phyloP scores from a whole-genome alignment of 371 early-diverging fungal genomes.

The Coemansia sp. region DNA sequence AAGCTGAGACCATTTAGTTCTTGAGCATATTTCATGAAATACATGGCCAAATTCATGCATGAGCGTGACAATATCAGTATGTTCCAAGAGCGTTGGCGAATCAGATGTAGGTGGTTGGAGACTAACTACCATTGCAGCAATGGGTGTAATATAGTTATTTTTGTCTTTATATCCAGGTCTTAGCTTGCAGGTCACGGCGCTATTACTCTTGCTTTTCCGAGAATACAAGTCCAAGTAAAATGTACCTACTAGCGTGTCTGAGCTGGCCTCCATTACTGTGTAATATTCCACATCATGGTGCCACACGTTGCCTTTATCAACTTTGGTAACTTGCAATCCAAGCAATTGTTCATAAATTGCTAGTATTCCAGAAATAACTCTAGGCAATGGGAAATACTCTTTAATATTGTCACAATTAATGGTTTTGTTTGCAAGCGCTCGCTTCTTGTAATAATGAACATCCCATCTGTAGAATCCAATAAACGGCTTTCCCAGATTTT shows the following conservation, averaged over 20 bases:
- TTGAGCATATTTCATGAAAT: conserved; percentile 59
- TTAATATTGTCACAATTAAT: conserved; percentile 67
- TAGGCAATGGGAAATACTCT: conserved; percentile 68
- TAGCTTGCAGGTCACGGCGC: not conserved
- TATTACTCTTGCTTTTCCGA: conserved; percentile 60
- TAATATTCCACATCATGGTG: conserved; percentile 40
- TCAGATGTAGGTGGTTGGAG: not conserved
- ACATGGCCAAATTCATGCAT: conserved; percentile 83
- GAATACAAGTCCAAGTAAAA: conserved; percentile 74
- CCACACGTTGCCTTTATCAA: conserved; percentile 52
- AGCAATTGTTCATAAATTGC: conserved; percentile 64
- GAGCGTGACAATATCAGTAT: conserved; percentile 73
- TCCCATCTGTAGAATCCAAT: conserved; percentile 65
- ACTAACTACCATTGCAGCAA: not conserved
- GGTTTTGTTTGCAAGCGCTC: conserved; percentile 62
- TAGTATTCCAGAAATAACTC: conserved; percentile 62
- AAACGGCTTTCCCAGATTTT: not conserved
- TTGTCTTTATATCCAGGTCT: not conserved
- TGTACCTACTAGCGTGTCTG: conserved; percentile 62
- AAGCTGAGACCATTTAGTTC: conserved; percentile 67
- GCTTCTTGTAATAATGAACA: conserved; percentile 62
- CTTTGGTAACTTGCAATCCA: conserved; percentile 60
- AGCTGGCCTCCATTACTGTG: conserved; percentile 59
- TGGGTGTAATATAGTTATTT: not conserved
- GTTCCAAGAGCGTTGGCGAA: conserved; percentile 61